phyloP scores from a whole-genome alignment of 768 basidiomycete genomes.

The Auricularia auricula-judae region DNA sequence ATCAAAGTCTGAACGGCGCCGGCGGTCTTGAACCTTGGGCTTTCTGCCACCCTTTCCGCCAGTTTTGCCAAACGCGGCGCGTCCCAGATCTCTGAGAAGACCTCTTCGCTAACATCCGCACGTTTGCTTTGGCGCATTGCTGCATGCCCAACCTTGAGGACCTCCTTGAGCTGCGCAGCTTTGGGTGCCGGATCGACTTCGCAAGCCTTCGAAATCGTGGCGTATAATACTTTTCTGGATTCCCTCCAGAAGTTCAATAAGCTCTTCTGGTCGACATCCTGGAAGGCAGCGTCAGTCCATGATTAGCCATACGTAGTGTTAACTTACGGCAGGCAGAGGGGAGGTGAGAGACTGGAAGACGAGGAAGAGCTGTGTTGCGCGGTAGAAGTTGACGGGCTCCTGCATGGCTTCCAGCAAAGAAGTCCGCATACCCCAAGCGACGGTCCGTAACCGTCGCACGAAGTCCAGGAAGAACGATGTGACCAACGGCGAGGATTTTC shows the following conservation, averaged over 20 bases:
- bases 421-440: slow-evolving; percentile 55
- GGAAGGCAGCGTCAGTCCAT: slow-evolving; percentile 8
- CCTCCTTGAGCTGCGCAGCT: slow-evolving; percentile 63
- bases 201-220: slow-evolving; percentile 37
- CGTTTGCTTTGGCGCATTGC: slow-evolving; percentile 58
- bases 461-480: slow-evolving; percentile 70
- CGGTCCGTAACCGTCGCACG: slow-evolving; percentile 48
- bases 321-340: slow-evolving; percentile 31
- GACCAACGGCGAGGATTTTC: slow-evolving; percentile 72
- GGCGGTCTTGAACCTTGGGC: slow-evolving; percentile 53
- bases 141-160: slow-evolving; percentile 57
- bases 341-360: slow-evolving; percentile 55
- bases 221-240: slow-evolving; percentile 39
- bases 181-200: slow-evolving; percentile 36
- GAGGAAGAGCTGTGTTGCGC: slow-evolving; percentile 63
- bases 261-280: slow-evolving; percentile 29
- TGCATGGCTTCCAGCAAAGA: slow-evolving; percentile 45
- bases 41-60: slow-evolving; percentile 32
- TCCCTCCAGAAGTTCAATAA: slow-evolving; percentile 36
- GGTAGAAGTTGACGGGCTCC: slow-evolving; percentile 64
- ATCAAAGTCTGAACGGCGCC: slow-evolving; percentile 51
- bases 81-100: slow-evolving; percentile 43
- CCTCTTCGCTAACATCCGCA: slow-evolving; percentile 20
- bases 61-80: slow-evolving; percentile 45
- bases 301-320: slow-evolving; percentile 7